Percentiles rank a stretch among this genome's conserved stretches.
phyloP scores from a whole-genome alignment of 2,329 filamentous ascomycete genomes.

The Botryotinia convoluta region DNA sequence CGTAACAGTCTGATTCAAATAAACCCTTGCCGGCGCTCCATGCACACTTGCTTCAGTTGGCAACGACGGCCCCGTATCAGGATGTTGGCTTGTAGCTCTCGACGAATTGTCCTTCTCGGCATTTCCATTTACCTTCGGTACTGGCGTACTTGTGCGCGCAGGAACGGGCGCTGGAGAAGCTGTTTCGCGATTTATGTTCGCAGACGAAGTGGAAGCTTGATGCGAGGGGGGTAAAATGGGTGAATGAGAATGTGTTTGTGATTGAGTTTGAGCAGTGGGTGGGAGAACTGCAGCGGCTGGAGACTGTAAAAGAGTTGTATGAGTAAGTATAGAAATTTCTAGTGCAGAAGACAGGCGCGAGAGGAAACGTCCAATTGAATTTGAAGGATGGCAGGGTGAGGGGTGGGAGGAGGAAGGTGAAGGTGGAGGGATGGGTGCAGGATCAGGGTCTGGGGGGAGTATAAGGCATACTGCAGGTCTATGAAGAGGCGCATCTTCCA shows the following conservation, averaged over 20 bases:
- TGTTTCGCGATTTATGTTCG: slow-evolving; percentile 21
- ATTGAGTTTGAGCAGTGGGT: not conserved
- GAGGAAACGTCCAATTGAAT: slow-evolving; percentile 10
- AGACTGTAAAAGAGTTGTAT: slow-evolving; percentile 5
- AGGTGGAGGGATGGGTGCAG: not conserved
- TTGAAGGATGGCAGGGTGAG: not conserved
- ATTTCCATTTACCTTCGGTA: slow-evolving; percentile 38
- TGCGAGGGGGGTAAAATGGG: slow-evolving; percentile 19
- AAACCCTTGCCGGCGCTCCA: slow-evolving; percentile 67
- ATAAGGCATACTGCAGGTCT: slow-evolving; percentile 28
- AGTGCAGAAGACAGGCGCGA: slow-evolving; percentile 10
- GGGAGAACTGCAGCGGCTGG: not conserved
- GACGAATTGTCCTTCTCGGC: slow-evolving; percentile 40
- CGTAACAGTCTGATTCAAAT: slow-evolving; percentile 70
- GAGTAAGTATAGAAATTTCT: slow-evolving; percentile 12
- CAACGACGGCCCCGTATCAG: slow-evolving; percentile 51
- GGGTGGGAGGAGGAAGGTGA: not conserved
- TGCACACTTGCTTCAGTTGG: slow-evolving; percentile 60
- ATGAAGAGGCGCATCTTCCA: slow-evolving; percentile 33
- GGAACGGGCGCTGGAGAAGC: slow-evolving; percentile 33
- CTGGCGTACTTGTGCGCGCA: slow-evolving; percentile 49
- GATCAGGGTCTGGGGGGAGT: slow-evolving; percentile 4
- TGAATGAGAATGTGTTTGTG: not conserved
- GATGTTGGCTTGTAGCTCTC: slow-evolving; percentile 56
- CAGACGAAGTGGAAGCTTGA: slow-evolving; percentile 27